Evolutionary conservation across 2,329 filamentous ascomycete genomes (phyloP), one percentile per base, ranked within the genome.

Genomic region (Cladorrhinum sp.): DNA sequence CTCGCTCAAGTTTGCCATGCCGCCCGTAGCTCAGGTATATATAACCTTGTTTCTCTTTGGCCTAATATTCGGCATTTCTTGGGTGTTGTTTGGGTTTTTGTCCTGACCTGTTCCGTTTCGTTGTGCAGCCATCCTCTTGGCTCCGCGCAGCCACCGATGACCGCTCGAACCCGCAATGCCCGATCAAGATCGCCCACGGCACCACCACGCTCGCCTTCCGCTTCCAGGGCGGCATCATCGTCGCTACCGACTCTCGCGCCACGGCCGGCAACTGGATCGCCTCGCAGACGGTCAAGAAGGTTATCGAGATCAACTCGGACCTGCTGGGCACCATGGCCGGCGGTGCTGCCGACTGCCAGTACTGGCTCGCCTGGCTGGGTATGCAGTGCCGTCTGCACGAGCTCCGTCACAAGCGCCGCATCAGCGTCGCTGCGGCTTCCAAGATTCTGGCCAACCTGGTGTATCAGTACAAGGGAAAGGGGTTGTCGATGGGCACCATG

Each of bases 351-450:
- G 95, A 99, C 80, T 99, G 95, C 79, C 95, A 98, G 86, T 98
- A 97, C 85, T 99, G 95, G 95, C 90, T 99, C 67, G 93, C 92
- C 73, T 99, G 96, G 83, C 86, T 99, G 67, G 95, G 94, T 72
- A 96, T 98, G 89, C 93, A 99, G 83, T 99, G 95, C 82, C 92
- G 95, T 62, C 90, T 99, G 67, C 94, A 99, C 82, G 95, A 99
- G 82, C 93, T 99, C 72, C 92, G 95, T 68, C 94, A 99, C 85
- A 99, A 99, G 85, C 92, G 92, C 76, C 92, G 95, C 75, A 99
- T 99, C 81, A 95, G 92, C 64, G 95, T 99, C 66, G 94, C 95
- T 51, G 95, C 95, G 52, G 95, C 95, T 58, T 96, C 90, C 74
- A 99, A 99, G 85, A 97, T 99, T 76, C 90, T 99, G 69, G 92